Base-by-base conservation (phyloP, 2,329 filamentous ascomycete species). In the Pseudogymnoascus sp. region DNA sequence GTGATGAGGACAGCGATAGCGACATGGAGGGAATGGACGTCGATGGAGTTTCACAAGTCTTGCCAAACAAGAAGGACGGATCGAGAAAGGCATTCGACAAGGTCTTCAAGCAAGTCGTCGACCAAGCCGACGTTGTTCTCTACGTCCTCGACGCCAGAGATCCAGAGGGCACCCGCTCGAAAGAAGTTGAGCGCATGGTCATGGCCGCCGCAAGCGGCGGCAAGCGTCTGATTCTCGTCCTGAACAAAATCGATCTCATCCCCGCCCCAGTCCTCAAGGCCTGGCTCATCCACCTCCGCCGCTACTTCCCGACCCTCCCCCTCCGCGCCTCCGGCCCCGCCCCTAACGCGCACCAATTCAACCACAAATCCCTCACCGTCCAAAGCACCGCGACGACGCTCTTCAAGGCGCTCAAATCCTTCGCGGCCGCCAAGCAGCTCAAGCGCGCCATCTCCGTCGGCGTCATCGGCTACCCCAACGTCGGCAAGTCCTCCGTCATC, bases 191-290 rank as follows among this genome's bases (percentile, higher is more conserved):
- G 80, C 88, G 91, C 66, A 87, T 89, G 77, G 87, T 97, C 74
- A 93, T 96, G 89, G 88, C 91, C n/a, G 88, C 91, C 9, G 89
- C 91, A 13, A 83, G 83, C 28, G 90, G 89, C 63, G 88, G 87
- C 68, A 97, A 97, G 80, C 85, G 93, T 62, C 82, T 97, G 65
- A 96, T 97, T 65, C 85, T 97, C 65, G 85, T 97, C 64, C 81
- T 97, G 69, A 97, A 97, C 87, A 97, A 97, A 84, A 93, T 96
- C 74, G 93, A 97, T 75, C 83, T 97, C 64, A 84, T 97, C 53
- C 93, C 93, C 2, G 86, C 90, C 21, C 82, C 87, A 57, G 89
- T 93, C 11, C 85, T 97, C 50, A 91, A 90, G 74, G 86, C 83
- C 71, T 97, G 93, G 93, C 85, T 97, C 68, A 77, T 83, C 64